Conservation (phyloP, 306 rosid species). For the Prunus mira region DNA sequence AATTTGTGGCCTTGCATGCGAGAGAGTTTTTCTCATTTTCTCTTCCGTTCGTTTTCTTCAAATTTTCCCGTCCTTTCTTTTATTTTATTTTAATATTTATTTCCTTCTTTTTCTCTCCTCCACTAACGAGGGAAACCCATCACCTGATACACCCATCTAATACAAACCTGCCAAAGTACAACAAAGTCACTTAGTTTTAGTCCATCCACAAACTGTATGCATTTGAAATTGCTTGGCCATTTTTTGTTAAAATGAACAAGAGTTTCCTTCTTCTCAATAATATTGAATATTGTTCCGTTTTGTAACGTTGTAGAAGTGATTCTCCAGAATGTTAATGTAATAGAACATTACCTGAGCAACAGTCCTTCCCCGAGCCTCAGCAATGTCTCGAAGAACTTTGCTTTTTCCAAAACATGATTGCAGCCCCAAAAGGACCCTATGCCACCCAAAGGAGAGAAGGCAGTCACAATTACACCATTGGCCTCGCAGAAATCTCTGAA, state of each 20-base stretch:
- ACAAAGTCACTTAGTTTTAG: no score
- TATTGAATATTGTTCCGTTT: no score
- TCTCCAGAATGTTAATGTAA: not conserved
- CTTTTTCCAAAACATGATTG: slow-evolving; percentile 50
- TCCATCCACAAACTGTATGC: not conserved
- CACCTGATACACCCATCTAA: slow-evolving; percentile 50
- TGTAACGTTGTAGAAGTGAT: no score
- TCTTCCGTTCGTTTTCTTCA: no score
- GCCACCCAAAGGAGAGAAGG: slow-evolving; percentile 54
- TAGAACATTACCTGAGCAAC: slow-evolving; percentile 28
- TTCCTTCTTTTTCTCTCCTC: no score
- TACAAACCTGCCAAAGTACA: slow-evolving; percentile 15
- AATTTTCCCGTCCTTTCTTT: no score
- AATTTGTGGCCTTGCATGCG: no score
- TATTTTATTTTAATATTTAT: no score
- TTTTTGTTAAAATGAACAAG: no score
- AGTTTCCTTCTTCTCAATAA: no score
- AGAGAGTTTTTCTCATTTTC: no score
- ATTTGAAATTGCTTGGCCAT: not conserved
- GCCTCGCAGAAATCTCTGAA: slow-evolving; percentile 42
- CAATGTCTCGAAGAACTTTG: slow-evolving; percentile 41
- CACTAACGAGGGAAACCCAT: no score
- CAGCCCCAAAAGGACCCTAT: slow-evolving; percentile 43
- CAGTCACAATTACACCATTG: slow-evolving; percentile 46
- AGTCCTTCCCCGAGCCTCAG: slow-evolving; percentile 36